phyloP scores from a whole-genome alignment of 345 rosid genomes.

The Diplotaxis tenuifolia region DNA sequence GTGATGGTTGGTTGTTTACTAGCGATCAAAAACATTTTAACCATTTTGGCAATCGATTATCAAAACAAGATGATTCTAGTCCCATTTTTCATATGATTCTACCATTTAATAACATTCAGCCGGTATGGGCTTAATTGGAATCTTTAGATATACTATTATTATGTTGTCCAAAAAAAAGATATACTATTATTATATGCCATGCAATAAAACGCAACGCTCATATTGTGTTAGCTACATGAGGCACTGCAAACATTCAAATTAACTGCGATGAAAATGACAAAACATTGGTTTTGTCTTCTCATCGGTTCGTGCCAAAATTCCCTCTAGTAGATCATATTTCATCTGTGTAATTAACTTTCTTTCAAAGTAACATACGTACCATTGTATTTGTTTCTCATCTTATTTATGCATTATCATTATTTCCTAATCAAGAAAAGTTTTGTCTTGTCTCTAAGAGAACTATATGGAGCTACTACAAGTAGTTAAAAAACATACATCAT shows the following conservation, averaged over 20 bases:
- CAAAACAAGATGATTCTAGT: neutral
- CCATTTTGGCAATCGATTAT: neutral
- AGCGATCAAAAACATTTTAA: neutral
- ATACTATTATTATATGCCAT: neutral
- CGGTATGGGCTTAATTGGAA: neutral
- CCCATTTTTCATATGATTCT: neutral
- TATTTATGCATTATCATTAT: neutral
- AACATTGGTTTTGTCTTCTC: constrained; percentile 14
- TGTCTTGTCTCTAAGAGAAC: neutral
- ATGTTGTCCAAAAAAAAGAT: too few species aligned
- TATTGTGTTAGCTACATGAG: neutral
- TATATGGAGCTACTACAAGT: too few species aligned
- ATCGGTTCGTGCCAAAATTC: neutral
- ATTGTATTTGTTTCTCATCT: neutral
- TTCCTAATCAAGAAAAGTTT: neutral
- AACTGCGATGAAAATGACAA: constrained; percentile 17
- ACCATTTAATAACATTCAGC: neutral
- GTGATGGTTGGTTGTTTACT: neutral
- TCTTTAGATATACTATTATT: neutral
- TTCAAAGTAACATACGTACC: neutral
- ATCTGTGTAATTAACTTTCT: neutral
- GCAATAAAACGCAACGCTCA: neutral
- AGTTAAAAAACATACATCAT: too few species aligned
- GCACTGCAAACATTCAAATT: too few species aligned
- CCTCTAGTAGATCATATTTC: neutral